These are phyloP conservation scores for Dichomitus squalens DNA, from an alignment of 1,284 basidiomycete genomes.

Conservation along the genomic window DNA sequence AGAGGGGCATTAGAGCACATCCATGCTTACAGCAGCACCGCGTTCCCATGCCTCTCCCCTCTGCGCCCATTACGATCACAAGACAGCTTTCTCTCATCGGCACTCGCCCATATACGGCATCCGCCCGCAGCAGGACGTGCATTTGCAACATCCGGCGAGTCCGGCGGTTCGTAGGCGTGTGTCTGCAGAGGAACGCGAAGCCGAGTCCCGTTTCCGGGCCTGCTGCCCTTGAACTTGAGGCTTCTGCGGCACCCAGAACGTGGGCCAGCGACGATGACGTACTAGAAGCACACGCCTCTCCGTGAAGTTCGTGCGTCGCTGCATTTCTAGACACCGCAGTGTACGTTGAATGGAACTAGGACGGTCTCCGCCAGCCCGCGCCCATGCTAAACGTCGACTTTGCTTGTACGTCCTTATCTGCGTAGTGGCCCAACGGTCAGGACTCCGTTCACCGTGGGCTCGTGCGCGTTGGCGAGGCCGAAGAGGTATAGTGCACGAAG, in stretches of 20 bases:
- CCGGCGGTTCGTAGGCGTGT: background rate
- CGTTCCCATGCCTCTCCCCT: background rate
- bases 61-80: constrained; percentile 5
- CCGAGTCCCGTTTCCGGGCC: background rate
- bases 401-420: background rate
- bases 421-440: background rate
- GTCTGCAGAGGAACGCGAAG: background rate
- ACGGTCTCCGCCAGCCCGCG: constrained; percentile 4
- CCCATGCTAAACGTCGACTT: constrained; percentile 3
- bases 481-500: constrained; percentile 3
- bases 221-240: too few relatives aligned
- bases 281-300: constrained; percentile 1
- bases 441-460: background rate
- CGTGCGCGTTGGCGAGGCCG: constrained; percentile 5
- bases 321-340: background rate
- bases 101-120: constrained; percentile 3
- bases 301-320: background rate
- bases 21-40: background rate
- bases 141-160: background rate
- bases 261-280: constrained; percentile 2
- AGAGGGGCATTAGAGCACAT: constrained; percentile 4
- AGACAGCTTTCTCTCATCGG: constrained; percentile 1
- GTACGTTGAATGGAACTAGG: background rate
- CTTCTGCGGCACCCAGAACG: background rate
- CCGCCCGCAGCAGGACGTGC: background rate